A percentile compares a stretch with the other conserved stretches of the same genome.
Conservation (phyloP, 257 asterid species). For the Solanum pinnatisectum region DNA sequence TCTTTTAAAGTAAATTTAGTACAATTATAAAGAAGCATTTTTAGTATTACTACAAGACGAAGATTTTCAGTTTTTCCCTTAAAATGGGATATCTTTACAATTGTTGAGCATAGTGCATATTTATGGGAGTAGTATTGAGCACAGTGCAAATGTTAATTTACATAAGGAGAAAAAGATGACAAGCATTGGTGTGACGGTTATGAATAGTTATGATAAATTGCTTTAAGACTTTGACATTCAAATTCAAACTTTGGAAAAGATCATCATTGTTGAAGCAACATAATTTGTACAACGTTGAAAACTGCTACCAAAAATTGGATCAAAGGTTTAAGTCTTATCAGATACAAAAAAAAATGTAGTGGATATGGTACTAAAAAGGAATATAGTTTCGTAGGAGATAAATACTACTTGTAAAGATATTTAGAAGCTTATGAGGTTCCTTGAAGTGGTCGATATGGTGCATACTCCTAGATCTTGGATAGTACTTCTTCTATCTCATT, state of each 20-base stretch:
- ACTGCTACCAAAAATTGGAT: neutral
- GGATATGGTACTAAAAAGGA: neutral
- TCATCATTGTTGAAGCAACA: neutral
- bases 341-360: neutral
- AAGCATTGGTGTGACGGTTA: neutral
- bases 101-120: neutral
- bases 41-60: neutral
- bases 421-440: neutral
- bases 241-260: neutral
- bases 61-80: neutral
- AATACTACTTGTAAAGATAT: neutral
- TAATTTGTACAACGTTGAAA: neutral
- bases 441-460: neutral
- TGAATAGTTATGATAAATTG: neutral
- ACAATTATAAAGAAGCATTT: neutral
- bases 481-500: neutral
- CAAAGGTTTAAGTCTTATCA: neutral
- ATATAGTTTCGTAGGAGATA: neutral
- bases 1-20: too few relatives aligned
- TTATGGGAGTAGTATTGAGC: neutral
- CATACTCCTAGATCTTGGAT: neutral
- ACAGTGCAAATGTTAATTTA: too few relatives aligned
- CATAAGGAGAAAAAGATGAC: neutral
- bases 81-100: neutral
- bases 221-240: neutral